Conservation (phyloP, 1,139 yeast genomes). For the Hemisphaericaspora xylanilytica region DNA sequence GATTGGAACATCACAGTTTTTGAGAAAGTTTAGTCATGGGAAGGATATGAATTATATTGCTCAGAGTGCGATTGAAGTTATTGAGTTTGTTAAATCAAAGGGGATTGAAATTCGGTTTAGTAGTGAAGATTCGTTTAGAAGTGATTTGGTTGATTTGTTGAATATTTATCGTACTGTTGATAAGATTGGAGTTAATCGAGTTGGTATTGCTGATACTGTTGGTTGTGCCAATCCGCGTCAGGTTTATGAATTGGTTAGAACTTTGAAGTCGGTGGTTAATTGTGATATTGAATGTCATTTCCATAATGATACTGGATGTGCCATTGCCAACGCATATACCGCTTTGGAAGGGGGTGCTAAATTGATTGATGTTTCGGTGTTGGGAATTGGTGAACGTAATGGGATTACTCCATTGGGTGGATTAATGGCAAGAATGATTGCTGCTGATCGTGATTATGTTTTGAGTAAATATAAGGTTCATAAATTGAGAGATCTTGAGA, state of each 20-base stretch:
- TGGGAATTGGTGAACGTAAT: constrained; percentile 61
- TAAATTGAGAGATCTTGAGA: constrained; percentile 55
- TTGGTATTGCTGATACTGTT: constrained; percentile 61
- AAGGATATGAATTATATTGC: constrained; percentile 56
- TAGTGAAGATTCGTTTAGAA: constrained; percentile 58
- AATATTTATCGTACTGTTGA: constrained; percentile 57
- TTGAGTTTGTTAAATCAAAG: constrained; percentile 56
- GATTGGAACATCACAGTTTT: constrained; percentile 56
- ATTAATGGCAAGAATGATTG: constrained; percentile 62
- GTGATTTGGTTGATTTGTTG: constrained; percentile 55
- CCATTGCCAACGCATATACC: constrained; percentile 60
- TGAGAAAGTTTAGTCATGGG: constrained; percentile 53
- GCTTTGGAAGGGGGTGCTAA: constrained; percentile 64
- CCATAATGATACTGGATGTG: constrained; percentile 63
- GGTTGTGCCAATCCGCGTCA: constrained; percentile 64
- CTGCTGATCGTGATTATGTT: constrained; percentile 58
- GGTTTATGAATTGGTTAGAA: constrained; percentile 56
- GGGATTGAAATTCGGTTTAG: constrained; percentile 57
- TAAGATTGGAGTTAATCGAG: constrained; percentile 58
- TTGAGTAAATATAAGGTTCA: constrained; percentile 54
- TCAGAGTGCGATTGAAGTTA: constrained; percentile 52
- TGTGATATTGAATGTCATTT: constrained; percentile 62
- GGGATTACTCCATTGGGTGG: constrained; percentile 62
- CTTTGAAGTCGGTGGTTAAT: constrained; percentile 53
- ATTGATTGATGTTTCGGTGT: constrained; percentile 54